Conservation (phyloP, 345 rosid genomes). For the Eucalyptus cloeziana region DNA sequence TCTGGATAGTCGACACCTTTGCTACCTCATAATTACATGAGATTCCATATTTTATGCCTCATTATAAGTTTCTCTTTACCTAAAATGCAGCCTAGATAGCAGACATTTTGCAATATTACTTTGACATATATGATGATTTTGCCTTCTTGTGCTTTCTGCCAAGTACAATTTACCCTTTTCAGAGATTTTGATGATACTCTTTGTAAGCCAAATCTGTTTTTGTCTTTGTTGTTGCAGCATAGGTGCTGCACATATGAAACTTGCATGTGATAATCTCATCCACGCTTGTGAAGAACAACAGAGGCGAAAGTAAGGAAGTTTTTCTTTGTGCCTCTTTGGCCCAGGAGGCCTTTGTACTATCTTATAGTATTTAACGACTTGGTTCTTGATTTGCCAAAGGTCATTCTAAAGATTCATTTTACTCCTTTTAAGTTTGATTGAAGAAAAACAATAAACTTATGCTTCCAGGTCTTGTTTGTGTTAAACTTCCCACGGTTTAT, state of each 20-base stretch:
- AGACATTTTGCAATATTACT: background rate
- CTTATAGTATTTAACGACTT: background rate
- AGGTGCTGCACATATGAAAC: slow-evolving; percentile 36
- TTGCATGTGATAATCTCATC: slow-evolving; percentile 18
- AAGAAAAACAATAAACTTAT: background rate
- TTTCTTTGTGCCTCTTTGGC: background rate
- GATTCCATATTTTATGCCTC: background rate
- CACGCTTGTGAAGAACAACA: slow-evolving; percentile 18
- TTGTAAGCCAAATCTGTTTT: background rate
- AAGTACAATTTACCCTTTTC: background rate
- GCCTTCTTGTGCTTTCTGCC: background rate
- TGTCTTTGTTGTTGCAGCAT: slow-evolving; percentile 11
- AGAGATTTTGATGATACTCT: background rate
- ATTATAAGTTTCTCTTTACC: background rate
- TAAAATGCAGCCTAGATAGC: background rate
- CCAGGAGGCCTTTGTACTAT: background rate
- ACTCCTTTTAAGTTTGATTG: background rate
- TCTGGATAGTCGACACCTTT: background rate
- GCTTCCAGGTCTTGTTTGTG: background rate
- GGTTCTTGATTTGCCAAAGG: background rate
- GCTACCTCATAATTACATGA: background rate
- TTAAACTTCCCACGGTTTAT: background rate
- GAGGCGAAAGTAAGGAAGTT: slow-evolving; percentile 8
- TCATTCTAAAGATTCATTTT: background rate
- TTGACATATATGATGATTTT: background rate